Evolutionary conservation across 192 early-diverging fungal species (phyloP).

Genomic region (Backusella liffmaniae): DNA sequence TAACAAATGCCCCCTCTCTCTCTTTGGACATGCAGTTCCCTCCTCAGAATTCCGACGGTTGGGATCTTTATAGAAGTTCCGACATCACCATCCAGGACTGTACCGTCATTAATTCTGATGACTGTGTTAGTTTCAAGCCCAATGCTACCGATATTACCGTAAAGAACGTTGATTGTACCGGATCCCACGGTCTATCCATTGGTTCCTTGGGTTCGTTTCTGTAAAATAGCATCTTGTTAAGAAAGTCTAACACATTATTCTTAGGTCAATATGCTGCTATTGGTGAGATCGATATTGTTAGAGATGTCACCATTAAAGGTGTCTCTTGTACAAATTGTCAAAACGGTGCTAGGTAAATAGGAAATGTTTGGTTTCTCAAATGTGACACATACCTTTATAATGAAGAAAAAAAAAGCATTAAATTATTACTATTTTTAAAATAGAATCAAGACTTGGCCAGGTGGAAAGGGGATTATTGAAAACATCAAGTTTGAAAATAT

Average conservation of each 20-base stretch:
- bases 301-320: conserved; percentile 5
- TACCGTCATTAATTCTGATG: conserved; percentile 25
- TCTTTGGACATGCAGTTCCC: neutral
- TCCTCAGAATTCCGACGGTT: conserved; percentile 27
- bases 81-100: conserved; percentile 23
- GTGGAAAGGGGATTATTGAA: neutral
- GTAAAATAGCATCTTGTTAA: neutral
- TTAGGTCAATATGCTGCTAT: conserved; percentile 18
- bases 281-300: conserved; percentile 20
- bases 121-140: conserved; percentile 23
- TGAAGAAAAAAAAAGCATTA: neutral
- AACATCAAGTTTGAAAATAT: conserved; percentile 7
- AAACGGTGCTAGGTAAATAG: conserved; percentile 11
- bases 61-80: conserved; percentile 20
- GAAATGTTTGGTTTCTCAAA: neutral
- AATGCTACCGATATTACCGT: conserved; percentile 23
- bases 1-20: neutral
- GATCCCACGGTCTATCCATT: conserved; percentile 31
- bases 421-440: neutral
- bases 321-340: conserved; percentile 7
- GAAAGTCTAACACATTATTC: neutral
- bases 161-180: conserved; percentile 25
- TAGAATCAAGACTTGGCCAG: conserved; percentile 15
- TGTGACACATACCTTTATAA: neutral
- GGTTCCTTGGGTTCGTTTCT: conserved; percentile 7